A percentile compares a stretch with the other conserved stretches of the same genome.
phyloP scores from a whole-genome alignment of 2,329 filamentous ascomycete species.

The Aureobasidium melanogenum region DNA sequence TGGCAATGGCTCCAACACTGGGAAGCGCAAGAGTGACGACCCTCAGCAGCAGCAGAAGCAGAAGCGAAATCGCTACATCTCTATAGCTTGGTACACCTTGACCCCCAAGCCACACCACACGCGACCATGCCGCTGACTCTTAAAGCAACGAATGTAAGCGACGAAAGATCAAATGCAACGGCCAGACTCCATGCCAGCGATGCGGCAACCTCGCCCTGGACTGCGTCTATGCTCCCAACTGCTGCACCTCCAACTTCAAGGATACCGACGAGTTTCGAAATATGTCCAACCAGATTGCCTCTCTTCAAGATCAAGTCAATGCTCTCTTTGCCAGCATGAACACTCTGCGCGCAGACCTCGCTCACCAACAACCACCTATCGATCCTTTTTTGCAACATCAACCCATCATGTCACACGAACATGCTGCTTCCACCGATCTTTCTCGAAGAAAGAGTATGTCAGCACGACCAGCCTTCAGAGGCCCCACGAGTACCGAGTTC shows the following conservation, averaged over 20 bases:
- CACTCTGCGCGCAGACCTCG: conserved; percentile 48
- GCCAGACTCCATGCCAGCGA: conserved; percentile 54
- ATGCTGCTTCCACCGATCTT: conserved; percentile 15
- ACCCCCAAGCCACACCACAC: neutral
- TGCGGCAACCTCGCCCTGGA: conserved; percentile 57
- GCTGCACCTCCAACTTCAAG: conserved; percentile 70
- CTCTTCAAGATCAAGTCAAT: conserved; percentile 77
- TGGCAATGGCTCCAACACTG: neutral
- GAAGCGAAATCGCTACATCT: conserved; percentile 60
- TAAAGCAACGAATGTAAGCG: conserved; percentile 56
- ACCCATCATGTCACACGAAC: neutral
- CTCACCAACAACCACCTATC: conserved; percentile 25
- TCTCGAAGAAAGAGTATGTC: conserved; percentile 12
- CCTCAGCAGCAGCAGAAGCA: conserved; percentile 30
- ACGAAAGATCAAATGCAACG: conserved; percentile 61
- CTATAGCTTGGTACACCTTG: conserved; percentile 51
- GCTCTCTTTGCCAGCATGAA: conserved; percentile 65
- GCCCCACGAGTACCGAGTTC: conserved; percentile 77
- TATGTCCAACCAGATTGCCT: conserved; percentile 64
- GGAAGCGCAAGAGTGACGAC: conserved; percentile 38
- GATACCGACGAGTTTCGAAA: conserved; percentile 85
- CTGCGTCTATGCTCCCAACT: conserved; percentile 58
- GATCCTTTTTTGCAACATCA: conserved; percentile 26
- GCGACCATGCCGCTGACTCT: conserved; percentile 6
- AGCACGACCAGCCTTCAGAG: conserved; percentile 58